Percentiles rank a stretch among this genome's conserved stretches.
Conservation (phyloP, 371 early-diverging fungal species). For the Syncephalis fuscata region DNA sequence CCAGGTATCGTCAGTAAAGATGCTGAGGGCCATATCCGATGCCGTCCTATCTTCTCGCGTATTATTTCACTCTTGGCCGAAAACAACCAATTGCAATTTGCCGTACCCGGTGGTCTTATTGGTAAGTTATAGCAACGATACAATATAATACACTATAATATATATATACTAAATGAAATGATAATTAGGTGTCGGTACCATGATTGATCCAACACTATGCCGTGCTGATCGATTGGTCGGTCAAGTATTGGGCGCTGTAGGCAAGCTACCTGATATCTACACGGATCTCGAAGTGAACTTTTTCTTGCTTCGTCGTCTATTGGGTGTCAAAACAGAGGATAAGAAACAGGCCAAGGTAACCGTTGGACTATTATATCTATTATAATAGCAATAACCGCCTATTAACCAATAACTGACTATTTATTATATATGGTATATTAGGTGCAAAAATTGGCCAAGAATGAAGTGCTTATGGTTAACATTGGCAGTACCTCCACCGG, state of each 20-base stretch:
- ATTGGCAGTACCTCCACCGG: constrained; percentile 99
- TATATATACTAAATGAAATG: background rate
- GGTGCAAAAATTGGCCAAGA: constrained; percentile 77
- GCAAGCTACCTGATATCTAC: constrained; percentile 93
- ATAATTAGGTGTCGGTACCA: constrained; percentile 87
- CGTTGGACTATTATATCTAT: no score
- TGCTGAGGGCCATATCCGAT: constrained; percentile 71
- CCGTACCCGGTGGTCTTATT: constrained; percentile 99
- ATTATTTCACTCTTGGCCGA: constrained; percentile 93
- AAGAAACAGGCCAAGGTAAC: constrained; percentile 83
- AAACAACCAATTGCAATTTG: constrained; percentile 86
- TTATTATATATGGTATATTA: background rate
- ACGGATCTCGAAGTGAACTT: constrained; percentile 93
- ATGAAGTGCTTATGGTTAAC: constrained; percentile 96
- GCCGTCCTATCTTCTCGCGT: constrained; percentile 87
- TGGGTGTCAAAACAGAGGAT: constrained; percentile 92
- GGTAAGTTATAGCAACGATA: constrained; percentile 17
- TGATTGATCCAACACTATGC: constrained; percentile 97
- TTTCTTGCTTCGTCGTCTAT: constrained; percentile 90
- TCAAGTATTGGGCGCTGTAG: constrained; percentile 95
- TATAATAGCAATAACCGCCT: constrained; percentile 15
- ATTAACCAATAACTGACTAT: background rate
- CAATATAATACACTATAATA: background rate
- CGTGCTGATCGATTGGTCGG: constrained; percentile 99
- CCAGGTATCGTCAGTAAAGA: constrained; percentile 98